These are phyloP conservation scores for Collybiopsis confluens DNA, from an alignment of 768 basidiomycete genomes.

Conservation along the genomic window DNA sequence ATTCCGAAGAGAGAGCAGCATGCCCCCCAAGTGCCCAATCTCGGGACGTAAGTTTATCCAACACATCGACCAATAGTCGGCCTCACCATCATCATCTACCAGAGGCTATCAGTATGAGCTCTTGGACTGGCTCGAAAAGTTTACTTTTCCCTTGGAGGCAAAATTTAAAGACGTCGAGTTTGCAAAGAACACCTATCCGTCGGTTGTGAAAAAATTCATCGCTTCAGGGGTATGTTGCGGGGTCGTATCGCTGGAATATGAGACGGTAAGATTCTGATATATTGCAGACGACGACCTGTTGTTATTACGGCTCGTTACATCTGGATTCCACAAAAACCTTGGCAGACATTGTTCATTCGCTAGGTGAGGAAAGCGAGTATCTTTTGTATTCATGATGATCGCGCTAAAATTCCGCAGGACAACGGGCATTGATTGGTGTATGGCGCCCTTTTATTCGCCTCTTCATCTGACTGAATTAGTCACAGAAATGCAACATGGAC, in stretches of 20 bases:
- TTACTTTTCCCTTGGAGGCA: conserved; percentile 87
- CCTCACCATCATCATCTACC: background rate
- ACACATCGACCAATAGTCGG: background rate
- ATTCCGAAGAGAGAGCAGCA: conserved; percentile 38
- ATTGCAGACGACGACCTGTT: conserved; percentile 84
- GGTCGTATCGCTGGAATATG: conserved; percentile 7
- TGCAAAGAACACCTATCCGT: conserved; percentile 63
- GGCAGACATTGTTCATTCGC: conserved; percentile 65
- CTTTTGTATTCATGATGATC: background rate
- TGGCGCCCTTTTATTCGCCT: conserved; percentile 21
- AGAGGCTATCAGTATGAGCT: conserved; percentile 79
- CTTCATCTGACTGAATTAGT: too few relatives aligned
- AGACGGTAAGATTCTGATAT: conserved; percentile 1
- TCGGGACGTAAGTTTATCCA: conserved; percentile 39
- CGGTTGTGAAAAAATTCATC: conserved; percentile 68
- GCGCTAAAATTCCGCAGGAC: conserved; percentile 41
- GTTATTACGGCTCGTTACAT: conserved; percentile 86
- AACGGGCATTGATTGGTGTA: conserved; percentile 84
- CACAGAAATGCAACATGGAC: conserved; percentile 94
- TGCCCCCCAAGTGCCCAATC: conserved; percentile 76
- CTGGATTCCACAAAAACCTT: conserved; percentile 76
- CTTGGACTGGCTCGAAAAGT: conserved; percentile 78
- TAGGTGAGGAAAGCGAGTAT: conserved; percentile 36
- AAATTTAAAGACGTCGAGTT: conserved; percentile 68
- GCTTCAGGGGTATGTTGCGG: conserved; percentile 62